Evolutionary conservation across 352 stramenopile species (phyloP).

Genomic region (Poterioochromonas sp.): DNA sequence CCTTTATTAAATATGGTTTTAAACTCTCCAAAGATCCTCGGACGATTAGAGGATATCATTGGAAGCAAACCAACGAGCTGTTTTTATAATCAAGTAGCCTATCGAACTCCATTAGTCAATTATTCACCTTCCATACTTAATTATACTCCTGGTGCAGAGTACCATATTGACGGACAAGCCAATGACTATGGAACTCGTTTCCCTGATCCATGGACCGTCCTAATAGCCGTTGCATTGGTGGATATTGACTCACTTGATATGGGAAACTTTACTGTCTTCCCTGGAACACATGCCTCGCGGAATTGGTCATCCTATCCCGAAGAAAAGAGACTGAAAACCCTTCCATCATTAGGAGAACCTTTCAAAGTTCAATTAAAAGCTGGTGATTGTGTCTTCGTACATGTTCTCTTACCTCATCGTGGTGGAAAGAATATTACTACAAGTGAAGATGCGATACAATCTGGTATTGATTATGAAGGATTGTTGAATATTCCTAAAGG

Average conservation of each 20-base stretch:
- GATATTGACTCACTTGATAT: not conserved
- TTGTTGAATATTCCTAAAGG: not conserved
- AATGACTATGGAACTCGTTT: not conserved
- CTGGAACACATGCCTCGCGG: not conserved
- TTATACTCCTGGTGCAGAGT: not conserved
- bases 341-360: not conserved
- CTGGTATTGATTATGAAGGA: not conserved
- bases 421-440: not conserved
- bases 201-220: not conserved
- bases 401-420: not conserved
- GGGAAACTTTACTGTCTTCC: slow-evolving; percentile 24
- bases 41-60: not conserved
- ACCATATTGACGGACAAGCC: slow-evolving; percentile 3
- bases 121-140: not conserved
- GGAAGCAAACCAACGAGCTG: not conserved
- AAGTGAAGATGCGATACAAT: not conserved
- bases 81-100: slow-evolving; percentile 12
- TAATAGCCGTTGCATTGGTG: not conserved
- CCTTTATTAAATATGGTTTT: slow-evolving; percentile 12
- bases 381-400: not conserved
- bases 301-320: not conserved
- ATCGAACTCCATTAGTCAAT: not conserved
- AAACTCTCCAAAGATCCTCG: not conserved
- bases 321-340: not conserved
- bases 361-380: not conserved